These are phyloP conservation scores for Leptosphaerulina australis DNA, from an alignment of 2,329 filamentous ascomycete genomes.

Conservation along the genomic window DNA sequence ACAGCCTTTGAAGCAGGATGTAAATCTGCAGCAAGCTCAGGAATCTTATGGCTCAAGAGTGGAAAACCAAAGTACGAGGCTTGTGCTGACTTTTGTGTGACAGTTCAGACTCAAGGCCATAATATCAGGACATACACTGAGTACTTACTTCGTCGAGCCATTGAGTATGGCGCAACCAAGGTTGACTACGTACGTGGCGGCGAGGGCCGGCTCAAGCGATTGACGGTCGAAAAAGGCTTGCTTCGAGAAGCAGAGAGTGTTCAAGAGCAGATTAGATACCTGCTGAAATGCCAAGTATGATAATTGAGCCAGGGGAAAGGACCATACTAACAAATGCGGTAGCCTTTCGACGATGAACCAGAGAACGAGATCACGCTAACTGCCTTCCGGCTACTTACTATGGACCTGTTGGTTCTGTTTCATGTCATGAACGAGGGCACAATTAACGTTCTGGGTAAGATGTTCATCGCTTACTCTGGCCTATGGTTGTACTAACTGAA, in stretches of 20 bases:
- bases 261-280: conserved; percentile 81
- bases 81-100: conserved; percentile 54
- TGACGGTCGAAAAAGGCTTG: conserved; percentile 89
- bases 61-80: background rate
- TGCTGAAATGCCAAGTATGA: conserved; percentile 88
- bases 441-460: conserved; percentile 90
- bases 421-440: conserved; percentile 96
- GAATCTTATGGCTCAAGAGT: background rate
- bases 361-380: conserved; percentile 97
- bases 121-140: conserved; percentile 92
- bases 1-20: too few species aligned
- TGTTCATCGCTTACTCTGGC: background rate
- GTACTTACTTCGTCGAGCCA: conserved; percentile 82
- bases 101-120: conserved; percentile 90
- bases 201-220: conserved; percentile 80
- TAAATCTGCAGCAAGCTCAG: background rate
- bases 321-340: conserved; percentile 16
- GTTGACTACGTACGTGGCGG: conserved; percentile 87
- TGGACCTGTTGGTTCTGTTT: conserved; percentile 88
- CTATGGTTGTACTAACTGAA: conserved; percentile 24
- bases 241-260: conserved; percentile 90
- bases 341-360: conserved; percentile 85
- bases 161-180: conserved; percentile 81
- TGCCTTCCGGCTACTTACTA: conserved; percentile 86
- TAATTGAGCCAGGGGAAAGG: background rate